Evolutionary conservation across 805 yeast genomes (phyloP), one percentile per base, ranked within the genome.

Genomic region (Sugiyamaella americana): DNA sequence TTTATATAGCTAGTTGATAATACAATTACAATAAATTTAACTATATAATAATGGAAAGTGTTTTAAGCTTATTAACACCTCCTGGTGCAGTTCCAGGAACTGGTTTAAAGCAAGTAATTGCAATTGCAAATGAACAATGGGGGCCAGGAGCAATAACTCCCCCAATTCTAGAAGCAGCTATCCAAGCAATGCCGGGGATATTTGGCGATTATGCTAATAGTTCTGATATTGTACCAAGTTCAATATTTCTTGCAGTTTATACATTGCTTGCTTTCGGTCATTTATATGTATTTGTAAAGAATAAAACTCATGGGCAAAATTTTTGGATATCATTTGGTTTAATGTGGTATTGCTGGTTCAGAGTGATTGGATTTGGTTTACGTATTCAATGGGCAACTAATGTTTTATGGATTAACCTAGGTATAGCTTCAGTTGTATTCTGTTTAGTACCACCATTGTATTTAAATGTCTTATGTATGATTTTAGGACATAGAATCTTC

Each of bases 401-500:
- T 53, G 60, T 77, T 16, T 62, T 74, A 32, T 58, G 58, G 24
- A 58, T 80, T 26, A 60, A 66, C 16, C 51, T 66, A 22, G 91
- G 86, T 32, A 67, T 83, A 41, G 71, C 82, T 2, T 70, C 79
- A 2, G 75, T 73, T 38, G 78, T 80, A 22, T 71, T 83, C 42
- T 58, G 75, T 22, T 72, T 79, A 52, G 65, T 80, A 6, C 79
- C 87, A 2, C 72, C 79, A 16, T 75, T 80, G n/a, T 58, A 78
- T 22, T 59, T 83, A 38, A 76, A 78, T 26, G 72, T 82, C 2
- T 70, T 79, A 57, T 80, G 80, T 58, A 69, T 82, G 61, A 74
- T 82, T 19, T 64, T 84, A 44, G 86, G 86, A 3, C 88, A 82
- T 60, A 74, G 91, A 60, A 67, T 83, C 19, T 81, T 82, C 63